Percentiles rank a stretch among this genome's conserved stretches.
Evolutionary conservation across 768 basidiomycete genomes (phyloP).

Genomic region (Mycena kentingensis): DNA sequence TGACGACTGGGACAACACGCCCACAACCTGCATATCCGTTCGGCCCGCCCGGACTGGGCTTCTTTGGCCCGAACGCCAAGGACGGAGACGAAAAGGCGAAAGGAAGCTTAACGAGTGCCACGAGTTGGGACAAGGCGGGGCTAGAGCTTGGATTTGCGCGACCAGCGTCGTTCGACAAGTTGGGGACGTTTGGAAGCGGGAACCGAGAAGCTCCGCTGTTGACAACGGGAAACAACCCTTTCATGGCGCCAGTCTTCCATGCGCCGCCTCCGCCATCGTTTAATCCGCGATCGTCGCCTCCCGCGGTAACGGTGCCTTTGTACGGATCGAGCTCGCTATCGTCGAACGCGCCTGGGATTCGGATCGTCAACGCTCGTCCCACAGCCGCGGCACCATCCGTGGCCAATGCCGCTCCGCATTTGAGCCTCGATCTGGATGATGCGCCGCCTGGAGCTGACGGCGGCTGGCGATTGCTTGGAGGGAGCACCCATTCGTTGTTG

Average conservation of each 20-base stretch:
- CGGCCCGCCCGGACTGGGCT: slow-evolving; percentile 13
- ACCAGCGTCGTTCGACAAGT: slow-evolving; percentile 13
- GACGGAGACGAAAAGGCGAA: background rate
- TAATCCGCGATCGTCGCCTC: background rate
- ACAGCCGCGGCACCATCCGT: background rate
- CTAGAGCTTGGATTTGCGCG: slow-evolving; percentile 20
- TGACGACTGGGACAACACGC: slow-evolving; percentile 6
- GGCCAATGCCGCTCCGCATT: slow-evolving; percentile 8
- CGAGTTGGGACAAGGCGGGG: slow-evolving; percentile 10
- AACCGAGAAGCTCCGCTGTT: background rate
- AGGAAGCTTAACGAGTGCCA: background rate
- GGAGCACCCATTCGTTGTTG: slow-evolving; percentile 7
- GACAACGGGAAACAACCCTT: background rate
- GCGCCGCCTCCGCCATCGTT: background rate
- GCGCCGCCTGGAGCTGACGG: slow-evolving; percentile 23
- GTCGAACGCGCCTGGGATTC: slow-evolving; percentile 13
- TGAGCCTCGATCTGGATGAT: slow-evolving; percentile 19
- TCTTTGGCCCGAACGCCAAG: background rate
- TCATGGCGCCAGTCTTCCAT: background rate
- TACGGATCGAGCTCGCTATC: too few species aligned
- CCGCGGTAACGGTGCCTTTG: background rate
- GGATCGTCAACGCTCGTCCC: slow-evolving; percentile 11
- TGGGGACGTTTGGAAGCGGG: slow-evolving; percentile 17
- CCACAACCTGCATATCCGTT: slow-evolving; percentile 15
- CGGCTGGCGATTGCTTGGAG: slow-evolving; percentile 14